A percentile compares a stretch with the other conserved stretches of the same genome.
These are phyloP conservation scores for Ascochyta lentis DNA, from an alignment of 2,329 filamentous ascomycete genomes.

Conservation along the genomic window DNA sequence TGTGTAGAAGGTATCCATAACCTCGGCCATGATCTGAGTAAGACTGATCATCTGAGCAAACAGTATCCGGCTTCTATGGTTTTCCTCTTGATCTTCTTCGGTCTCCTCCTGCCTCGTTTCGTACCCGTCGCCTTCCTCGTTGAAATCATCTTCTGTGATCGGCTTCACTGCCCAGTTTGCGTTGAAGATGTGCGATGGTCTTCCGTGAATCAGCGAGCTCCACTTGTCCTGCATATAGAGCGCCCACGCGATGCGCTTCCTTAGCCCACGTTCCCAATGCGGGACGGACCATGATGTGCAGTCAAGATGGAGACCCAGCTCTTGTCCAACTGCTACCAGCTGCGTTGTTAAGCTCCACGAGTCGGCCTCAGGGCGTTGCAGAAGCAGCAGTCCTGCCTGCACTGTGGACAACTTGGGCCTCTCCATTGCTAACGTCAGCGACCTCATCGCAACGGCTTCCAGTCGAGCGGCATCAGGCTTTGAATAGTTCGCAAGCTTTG, in stretches of 20 bases:
- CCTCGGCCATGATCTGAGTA: slow-evolving; percentile 77
- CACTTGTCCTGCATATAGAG: slow-evolving; percentile 95
- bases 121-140: slow-evolving; percentile 65
- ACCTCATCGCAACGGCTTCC: slow-evolving; percentile 75
- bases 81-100: slow-evolving; percentile 67
- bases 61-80: slow-evolving; percentile 71
- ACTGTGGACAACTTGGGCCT: slow-evolving; percentile 82
- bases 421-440: slow-evolving; percentile 78
- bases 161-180: slow-evolving; percentile 78
- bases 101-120: slow-evolving; percentile 53
- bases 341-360: slow-evolving; percentile 88
- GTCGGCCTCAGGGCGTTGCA: slow-evolving; percentile 77
- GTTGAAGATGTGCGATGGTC: slow-evolving; percentile 76
- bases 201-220: slow-evolving; percentile 83
- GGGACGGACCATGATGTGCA: slow-evolving; percentile 88
- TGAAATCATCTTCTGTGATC: slow-evolving; percentile 72
- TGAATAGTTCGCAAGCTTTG: slow-evolving; percentile 67
- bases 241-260: slow-evolving; percentile 88
- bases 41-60: slow-evolving; percentile 79
- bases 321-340: slow-evolving; percentile 83
- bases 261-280: slow-evolving; percentile 81
- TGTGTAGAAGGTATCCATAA: slow-evolving; percentile 83
- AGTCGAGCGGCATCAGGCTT: slow-evolving; percentile 76
- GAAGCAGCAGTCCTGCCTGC: slow-evolving; percentile 76
- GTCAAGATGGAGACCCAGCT: slow-evolving; percentile 87